Evolutionary conservation across 192 early-diverging fungal species (phyloP), one percentile per base, ranked within the genome.

Genomic region (Umbelopsis sp.): DNA sequence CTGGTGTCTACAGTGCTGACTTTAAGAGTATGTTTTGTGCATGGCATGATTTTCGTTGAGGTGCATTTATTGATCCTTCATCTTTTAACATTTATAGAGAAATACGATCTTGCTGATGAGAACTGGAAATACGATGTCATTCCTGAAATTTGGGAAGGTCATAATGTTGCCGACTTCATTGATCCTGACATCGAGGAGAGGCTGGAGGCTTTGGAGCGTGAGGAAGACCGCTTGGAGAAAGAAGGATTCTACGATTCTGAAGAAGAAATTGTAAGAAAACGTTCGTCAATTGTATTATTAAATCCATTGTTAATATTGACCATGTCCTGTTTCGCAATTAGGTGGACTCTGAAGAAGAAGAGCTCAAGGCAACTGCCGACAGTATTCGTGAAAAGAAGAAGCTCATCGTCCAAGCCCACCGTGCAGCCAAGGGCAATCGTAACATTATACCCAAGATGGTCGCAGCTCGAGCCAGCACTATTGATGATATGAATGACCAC

Each of bases 111-210:
- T 54, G 86, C 83, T 21, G 80, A 94, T 47, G 85, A 87, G 59
- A 93, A 96, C 47, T 98, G 97, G 97, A 96, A 94, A 81, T 92
- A 98, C 84, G 98, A 99, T 82, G 83, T 83, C 45, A 96, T 99
- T 65, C 98, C 98, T 41, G 98, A 99, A 85, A 96, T 99, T 81
- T 92, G 96, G 90, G 91, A 98, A 75, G 97, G 97, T 75, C 94
- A 95, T 86, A 99, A 99, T 84, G 88, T 99, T 38, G 95, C 95
- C 22, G 98, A 99, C 85, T 99, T 98, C 81, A 84, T 98, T 77
- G 98, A 99, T 84, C 86, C 97, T 32, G 96, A 98, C 5, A 98
- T 99, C 80, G 96, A 95, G 74, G 94, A 96, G 80, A 92, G 92
- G 75, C 82, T 99, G 71, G 96, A 94, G 25, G 95, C 91, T 71